Evolutionary conservation across 139 green algal species (phyloP), one percentile per base, ranked within the genome.

Genomic region (Deuterostichococcus epilithicus): DNA sequence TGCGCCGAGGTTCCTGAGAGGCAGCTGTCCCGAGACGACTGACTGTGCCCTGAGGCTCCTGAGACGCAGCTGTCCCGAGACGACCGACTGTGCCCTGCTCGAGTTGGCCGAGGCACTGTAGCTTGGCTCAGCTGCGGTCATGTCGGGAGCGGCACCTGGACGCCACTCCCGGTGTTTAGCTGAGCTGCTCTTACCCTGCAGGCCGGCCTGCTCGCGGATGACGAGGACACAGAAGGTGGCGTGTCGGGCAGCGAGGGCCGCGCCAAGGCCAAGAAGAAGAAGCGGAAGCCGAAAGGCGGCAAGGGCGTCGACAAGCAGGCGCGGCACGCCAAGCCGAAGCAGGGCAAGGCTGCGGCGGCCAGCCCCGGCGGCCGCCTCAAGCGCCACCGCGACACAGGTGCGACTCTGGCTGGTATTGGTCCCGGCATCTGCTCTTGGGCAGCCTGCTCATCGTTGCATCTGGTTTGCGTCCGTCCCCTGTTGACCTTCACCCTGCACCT

Each of bases 241-340:
- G 63, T 28, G 25, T n/a, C 59, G 3, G 30, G 63, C 63, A 37
- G 34, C 36, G 73, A 33, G 34, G 32, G 70, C 35, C 30, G 44
- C 71, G 72, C 60, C 58, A 30, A 44, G 73, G 10, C 22, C 23
- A 68, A 77, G 71, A 26, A 47, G 76, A 68, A 13, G 67, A 45
- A 42, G 73, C 59, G 23, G 36, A 72, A 67, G 76, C 59, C 5
- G 44, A 20, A 47, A 58, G 63, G 63, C 63, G 30, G 18, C 15
- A 60, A 69, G 23, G 30, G n/a, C 5, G 30, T 6, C 15, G 25
- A n/a, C n/a, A 20, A 10, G 15, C 4, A 20, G 63, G 28, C 23
- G 63, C 63, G 30, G 30, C n/a, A 8, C 32, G 32, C 52, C n/a
- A 66, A 42, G 33, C 25, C 38, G 22, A 26, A 1, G 15, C 34